Base-by-base conservation (phyloP, 768 basidiomycete genomes). In the Serendipita sp. region DNA sequence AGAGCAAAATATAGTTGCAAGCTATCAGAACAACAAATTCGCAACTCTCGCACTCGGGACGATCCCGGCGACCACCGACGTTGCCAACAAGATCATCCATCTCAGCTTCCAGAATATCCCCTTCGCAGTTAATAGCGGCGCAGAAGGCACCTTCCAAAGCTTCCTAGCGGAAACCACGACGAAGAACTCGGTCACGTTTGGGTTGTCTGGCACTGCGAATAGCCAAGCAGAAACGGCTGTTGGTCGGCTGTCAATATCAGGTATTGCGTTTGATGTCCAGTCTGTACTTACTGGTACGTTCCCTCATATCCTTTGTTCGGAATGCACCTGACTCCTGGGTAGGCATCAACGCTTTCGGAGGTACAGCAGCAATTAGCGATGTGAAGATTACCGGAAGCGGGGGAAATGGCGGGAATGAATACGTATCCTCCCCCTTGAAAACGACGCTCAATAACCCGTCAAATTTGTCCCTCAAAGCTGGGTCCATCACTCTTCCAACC, bases 301-400 rank as follows among this genome's bases (percentile, higher is more conserved):
- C 28, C 20, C 11, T 50, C 9, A 22, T n/a, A 7, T n/a, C 28
- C n/a, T 60, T 22, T 16, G 58, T 24, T 14, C 11, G 31, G 58
- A 41, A 11, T 33, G 34, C 16, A 14, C 5, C 58, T 60, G 14
- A 60, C 20, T 20, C 38, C 14, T 5, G 38, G 38, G 1, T 64
- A 81, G 85, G 82, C 24, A 81, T 88, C 65, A 77, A 79, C 65
- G 73, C 77, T 2, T 87, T 87, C 67, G 82, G 77, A 30, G 76
- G 77, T 56, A 74, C 71, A 5, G 81, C 83, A 1, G 34, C 67
- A 1, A 72, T 86, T 53, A 76, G 74, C 69, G 78, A 87, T 62
- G 79, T 86, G 33, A 74, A 75, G 3, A 80, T 87, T 33, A 73
- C 76, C 20, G 85, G 84, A 26, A 85, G 85, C 66, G 85, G 85